phyloP scores from a whole-genome alignment of 1,139 yeast species.

The Geotrichum klebahnii region DNA sequence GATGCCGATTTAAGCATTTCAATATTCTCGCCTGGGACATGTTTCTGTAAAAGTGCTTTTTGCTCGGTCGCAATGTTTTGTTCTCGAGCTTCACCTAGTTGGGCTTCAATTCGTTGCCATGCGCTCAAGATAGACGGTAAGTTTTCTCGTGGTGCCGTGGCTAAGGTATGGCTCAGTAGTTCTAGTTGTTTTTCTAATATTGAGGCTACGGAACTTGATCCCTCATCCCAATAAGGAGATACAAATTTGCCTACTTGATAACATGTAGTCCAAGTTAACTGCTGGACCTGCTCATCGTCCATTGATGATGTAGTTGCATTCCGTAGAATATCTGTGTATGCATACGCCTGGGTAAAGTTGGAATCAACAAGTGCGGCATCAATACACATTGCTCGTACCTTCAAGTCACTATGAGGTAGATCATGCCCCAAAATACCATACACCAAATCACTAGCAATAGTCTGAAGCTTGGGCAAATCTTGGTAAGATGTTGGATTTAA shows the following conservation, averaged over 20 bases:
- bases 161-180: slow-evolving; percentile 45
- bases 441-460: slow-evolving; percentile 28
- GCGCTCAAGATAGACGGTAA: slow-evolving; percentile 34
- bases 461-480: slow-evolving; percentile 30
- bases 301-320: neutral
- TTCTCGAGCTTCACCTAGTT: slow-evolving; percentile 1
- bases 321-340: slow-evolving; percentile 10
- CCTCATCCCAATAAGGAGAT: slow-evolving; percentile 48
- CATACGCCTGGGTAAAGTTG: slow-evolving; percentile 48
- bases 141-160: slow-evolving; percentile 38
- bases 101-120: slow-evolving; percentile 36
- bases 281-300: slow-evolving; percentile 10
- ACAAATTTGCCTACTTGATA: slow-evolving; percentile 56
- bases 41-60: no score
- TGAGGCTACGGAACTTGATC: slow-evolving; percentile 28
- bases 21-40: no score
- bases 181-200: slow-evolving; percentile 45
- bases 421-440: slow-evolving; percentile 25
- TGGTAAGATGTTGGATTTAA: slow-evolving; percentile 34
- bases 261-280: slow-evolving; percentile 51
- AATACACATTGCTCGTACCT: slow-evolving; percentile 50
- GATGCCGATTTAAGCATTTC: slow-evolving; percentile 11
- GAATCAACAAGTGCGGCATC: slow-evolving; percentile 54
- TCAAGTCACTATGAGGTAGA: slow-evolving; percentile 35
- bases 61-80: no score